Percentiles rank a stretch among this genome's conserved stretches.
These are phyloP conservation scores for Orbilia quercus DNA, from an alignment of 2,329 filamentous ascomycete species.

Conservation along the genomic window DNA sequence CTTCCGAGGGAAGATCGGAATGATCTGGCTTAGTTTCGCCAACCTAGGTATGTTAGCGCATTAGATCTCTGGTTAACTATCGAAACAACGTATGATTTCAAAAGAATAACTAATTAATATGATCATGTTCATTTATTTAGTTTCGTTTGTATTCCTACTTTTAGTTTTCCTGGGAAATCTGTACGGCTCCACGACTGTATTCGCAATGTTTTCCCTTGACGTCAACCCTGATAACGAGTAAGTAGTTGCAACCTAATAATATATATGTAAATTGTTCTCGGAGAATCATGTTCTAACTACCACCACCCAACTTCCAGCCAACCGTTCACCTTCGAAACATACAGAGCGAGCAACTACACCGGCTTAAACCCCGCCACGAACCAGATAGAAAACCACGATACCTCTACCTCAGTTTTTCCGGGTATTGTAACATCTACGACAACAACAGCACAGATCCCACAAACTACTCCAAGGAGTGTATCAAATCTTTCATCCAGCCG, in stretches of 20 bases:
- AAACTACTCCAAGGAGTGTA: constrained; percentile 34
- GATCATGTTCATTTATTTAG: background rate
- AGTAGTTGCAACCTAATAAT: background rate
- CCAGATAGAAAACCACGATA: constrained; percentile 30
- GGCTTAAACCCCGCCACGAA: constrained; percentile 22
- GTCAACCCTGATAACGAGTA: constrained; percentile 23
- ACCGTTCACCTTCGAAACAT: constrained; percentile 14
- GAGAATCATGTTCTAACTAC: background rate
- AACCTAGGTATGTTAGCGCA: constrained; percentile 15
- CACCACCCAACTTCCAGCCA: constrained; percentile 1
- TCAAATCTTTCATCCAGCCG: constrained; percentile 12
- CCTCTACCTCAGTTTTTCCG: constrained; percentile 29
- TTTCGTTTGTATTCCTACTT: constrained; percentile 24
- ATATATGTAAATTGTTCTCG: background rate
- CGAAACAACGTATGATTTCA: no score
- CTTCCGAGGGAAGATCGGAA: constrained; percentile 13
- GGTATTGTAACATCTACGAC: constrained; percentile 17
- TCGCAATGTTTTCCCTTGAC: constrained; percentile 27
- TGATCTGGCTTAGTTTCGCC: constrained; percentile 5
- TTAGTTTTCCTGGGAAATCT: constrained; percentile 23
- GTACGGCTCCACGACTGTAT: constrained; percentile 13
- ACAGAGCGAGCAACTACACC: constrained; percentile 23
- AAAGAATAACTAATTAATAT: background rate
- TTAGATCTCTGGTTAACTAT: no score
- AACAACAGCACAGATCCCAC: constrained; percentile 15